These are phyloP conservation scores for Ophiocordyceps camponoti-saundersi DNA, from an alignment of 2,329 filamentous ascomycete genomes.

Conservation along the genomic window DNA sequence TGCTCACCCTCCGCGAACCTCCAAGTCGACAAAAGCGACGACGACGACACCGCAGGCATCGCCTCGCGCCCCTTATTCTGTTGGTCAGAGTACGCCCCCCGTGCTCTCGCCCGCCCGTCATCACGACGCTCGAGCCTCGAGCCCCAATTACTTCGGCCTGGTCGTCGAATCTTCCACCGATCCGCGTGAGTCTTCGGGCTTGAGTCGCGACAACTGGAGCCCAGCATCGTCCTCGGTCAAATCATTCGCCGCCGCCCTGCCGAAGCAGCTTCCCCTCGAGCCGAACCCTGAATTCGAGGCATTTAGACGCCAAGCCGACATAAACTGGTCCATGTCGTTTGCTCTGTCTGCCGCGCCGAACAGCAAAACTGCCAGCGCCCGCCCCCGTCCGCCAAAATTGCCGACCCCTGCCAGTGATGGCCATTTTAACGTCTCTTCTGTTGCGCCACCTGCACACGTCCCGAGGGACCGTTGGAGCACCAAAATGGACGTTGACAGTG, in stretches of 20 bases:
- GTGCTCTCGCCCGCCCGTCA: conserved; percentile 25
- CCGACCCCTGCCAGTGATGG: conserved; percentile 29
- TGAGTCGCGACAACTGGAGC: conserved; percentile 59
- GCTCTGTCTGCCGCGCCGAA: conserved; percentile 31
- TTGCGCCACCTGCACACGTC: conserved; percentile 2
- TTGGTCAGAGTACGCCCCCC: conserved; percentile 36
- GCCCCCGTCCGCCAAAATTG: conserved; percentile 28
- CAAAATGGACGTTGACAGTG: conserved; percentile 26
- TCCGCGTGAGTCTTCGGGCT: conserved; percentile 42
- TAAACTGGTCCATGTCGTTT: conserved; percentile 29
- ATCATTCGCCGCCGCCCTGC: conserved; percentile 50
- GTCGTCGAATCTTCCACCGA: conserved; percentile 44
- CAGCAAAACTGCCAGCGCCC: conserved; percentile 14
- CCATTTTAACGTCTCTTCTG: conserved; percentile 3
- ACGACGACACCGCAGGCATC: conserved; percentile 36
- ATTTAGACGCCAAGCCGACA: conserved; percentile 57
- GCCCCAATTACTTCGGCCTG: conserved; percentile 80
- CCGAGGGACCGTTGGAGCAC: conserved; percentile 3
- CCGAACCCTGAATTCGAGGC: conserved; percentile 71
- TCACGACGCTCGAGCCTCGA: conserved; percentile 31
- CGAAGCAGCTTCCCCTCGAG: conserved; percentile 53
- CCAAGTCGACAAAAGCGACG: conserved; percentile 18
- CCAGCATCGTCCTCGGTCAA: conserved; percentile 53
- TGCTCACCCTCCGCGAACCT: conserved; percentile 23
- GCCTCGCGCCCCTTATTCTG: conserved; percentile 32